These are phyloP conservation scores for Claviceps africana DNA, from an alignment of 2,329 filamentous ascomycete species.

Conservation along the genomic window DNA sequence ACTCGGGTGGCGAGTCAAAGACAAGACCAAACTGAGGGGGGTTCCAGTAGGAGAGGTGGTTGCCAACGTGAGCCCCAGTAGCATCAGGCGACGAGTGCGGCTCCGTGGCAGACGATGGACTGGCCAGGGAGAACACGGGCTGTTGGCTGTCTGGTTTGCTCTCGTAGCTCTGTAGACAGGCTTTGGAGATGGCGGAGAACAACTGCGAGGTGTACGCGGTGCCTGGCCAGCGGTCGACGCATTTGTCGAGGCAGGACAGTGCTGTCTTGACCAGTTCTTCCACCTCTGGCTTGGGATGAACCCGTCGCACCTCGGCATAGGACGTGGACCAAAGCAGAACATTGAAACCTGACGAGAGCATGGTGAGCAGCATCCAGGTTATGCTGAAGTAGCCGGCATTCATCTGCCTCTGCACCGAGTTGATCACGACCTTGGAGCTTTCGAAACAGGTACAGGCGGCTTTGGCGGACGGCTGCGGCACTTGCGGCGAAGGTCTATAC, in stretches of 20 bases:
- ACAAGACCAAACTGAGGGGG: slow-evolving; percentile 45
- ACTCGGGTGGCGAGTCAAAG: slow-evolving; percentile 41
- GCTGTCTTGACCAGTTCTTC: slow-evolving; percentile 60
- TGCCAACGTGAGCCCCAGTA: slow-evolving; percentile 12
- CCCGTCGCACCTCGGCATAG: slow-evolving; percentile 65
- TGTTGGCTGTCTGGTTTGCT: slow-evolving; percentile 18
- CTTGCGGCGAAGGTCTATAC: slow-evolving; percentile 81
- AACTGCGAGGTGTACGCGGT: slow-evolving; percentile 72
- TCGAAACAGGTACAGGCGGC: slow-evolving; percentile 75
- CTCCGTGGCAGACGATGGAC: slow-evolving; percentile 19
- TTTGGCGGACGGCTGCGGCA: slow-evolving; percentile 67
- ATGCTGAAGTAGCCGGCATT: slow-evolving; percentile 63
- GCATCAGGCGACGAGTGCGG: slow-evolving; percentile 19
- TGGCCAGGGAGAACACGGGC: slow-evolving; percentile 19
- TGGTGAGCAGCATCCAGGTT: slow-evolving; percentile 86
- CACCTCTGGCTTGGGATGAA: slow-evolving; percentile 60
- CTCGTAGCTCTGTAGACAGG: slow-evolving; percentile 80
- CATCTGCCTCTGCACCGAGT: slow-evolving; percentile 68
- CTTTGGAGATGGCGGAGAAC: slow-evolving; percentile 72
- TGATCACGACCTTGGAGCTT: slow-evolving; percentile 68
- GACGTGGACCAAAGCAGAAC: slow-evolving; percentile 85
- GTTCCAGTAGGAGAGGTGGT: slow-evolving; percentile 27
- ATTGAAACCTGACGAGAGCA: slow-evolving; percentile 83
- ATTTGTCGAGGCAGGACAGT: slow-evolving; percentile 64
- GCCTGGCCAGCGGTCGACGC: slow-evolving; percentile 82